A percentile compares a stretch with the other conserved stretches of the same genome.
Evolutionary conservation across 768 basidiomycete genomes (phyloP).

Genomic region (Calocybe gangraenosa): DNA sequence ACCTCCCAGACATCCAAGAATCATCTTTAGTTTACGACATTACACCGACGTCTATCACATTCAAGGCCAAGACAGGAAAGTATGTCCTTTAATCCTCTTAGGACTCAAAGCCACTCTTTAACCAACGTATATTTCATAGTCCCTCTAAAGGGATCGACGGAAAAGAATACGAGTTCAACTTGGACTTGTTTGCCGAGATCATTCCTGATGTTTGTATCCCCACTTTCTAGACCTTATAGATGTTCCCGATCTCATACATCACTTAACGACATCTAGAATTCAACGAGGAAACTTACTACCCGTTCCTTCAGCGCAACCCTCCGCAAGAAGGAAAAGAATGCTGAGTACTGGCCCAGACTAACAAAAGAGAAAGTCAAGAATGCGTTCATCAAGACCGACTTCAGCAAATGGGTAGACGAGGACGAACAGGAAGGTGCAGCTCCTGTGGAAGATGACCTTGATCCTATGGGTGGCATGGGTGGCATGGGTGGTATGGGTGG

Average conservation of each 20-base stretch:
- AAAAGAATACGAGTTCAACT: constrained; percentile 68
- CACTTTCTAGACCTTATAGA: not conserved
- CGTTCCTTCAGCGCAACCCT: constrained; percentile 67
- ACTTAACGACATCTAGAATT: constrained; percentile 38
- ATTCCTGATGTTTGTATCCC: constrained; percentile 61
- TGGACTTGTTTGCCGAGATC: constrained; percentile 76
- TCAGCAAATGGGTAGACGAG: constrained; percentile 94
- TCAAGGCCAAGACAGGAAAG: constrained; percentile 65
- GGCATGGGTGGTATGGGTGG: constrained; percentile 51
- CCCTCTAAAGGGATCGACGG: constrained; percentile 39
- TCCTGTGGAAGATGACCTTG: constrained; percentile 39
- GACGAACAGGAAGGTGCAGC: constrained; percentile 83
- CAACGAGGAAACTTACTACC: constrained; percentile 54
- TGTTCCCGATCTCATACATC: constrained; percentile 6
- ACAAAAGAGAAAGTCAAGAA: constrained; percentile 84
- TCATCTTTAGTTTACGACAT: constrained; percentile 57
- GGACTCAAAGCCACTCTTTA: constrained; percentile 4
- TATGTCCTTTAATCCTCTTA: constrained; percentile 28
- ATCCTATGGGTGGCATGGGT: constrained; percentile 45
- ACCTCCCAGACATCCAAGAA: constrained; percentile 69
- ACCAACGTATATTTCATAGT: constrained; percentile 19
- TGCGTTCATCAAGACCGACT: constrained; percentile 90
- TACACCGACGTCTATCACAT: constrained; percentile 51
- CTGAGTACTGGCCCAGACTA: constrained; percentile 90
- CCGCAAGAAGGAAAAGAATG: constrained; percentile 72